Base-by-base conservation (phyloP, 1,139 yeast species). In the Zygosaccharomyces sapae region DNA sequence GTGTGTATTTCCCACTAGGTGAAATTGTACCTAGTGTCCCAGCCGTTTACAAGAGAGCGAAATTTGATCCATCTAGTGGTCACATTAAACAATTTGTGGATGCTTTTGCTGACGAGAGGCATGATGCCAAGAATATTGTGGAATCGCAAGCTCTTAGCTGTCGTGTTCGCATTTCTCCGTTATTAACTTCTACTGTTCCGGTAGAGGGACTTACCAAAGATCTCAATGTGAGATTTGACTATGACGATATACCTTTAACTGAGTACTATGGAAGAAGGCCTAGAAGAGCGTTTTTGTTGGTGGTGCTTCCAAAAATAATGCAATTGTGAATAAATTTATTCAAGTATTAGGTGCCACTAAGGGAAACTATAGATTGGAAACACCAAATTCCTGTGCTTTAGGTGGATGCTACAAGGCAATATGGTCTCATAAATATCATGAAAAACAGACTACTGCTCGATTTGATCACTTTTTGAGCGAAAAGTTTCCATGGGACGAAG, bases 391-490 rank as follows among this genome's bases (percentile, higher is more conserved):
- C 1, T 89, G 97, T 74, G 97, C 96, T 1, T 70, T 86, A 42
- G 97, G 97, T n/a, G 96, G 96, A 4, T 95, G 95, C 37, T 86
- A 77, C 67, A 84, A 86, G 63, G 95, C 96, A 1, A 74, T 84
- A 44, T 88, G 95, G 86, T 76, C 83, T 46, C 63, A 70, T 62
- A 52, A 49, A 20, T 49, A 59, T 44, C 41, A 45, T 6, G 31
- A 48, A 9, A 43, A 46, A 3, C 47, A 38, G 27, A 55, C 48
- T 43, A 37, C 49, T 2, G 47, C 41, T 16, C 58, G 65, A 4
- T 70, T 67, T 54, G 71, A 65, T 29, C 57, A 69, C 12, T 74
- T 74, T 61, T 58, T 81, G 48, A 70, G 66, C 41, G 70, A 70
- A 53, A 71, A 66, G 33, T 79, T 77, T 57, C 70, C 77, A 30